Evolutionary conservation across 441 rosid species (phyloP), one percentile per base, ranked within the genome.

Genomic region (Populus hybrid): DNA sequence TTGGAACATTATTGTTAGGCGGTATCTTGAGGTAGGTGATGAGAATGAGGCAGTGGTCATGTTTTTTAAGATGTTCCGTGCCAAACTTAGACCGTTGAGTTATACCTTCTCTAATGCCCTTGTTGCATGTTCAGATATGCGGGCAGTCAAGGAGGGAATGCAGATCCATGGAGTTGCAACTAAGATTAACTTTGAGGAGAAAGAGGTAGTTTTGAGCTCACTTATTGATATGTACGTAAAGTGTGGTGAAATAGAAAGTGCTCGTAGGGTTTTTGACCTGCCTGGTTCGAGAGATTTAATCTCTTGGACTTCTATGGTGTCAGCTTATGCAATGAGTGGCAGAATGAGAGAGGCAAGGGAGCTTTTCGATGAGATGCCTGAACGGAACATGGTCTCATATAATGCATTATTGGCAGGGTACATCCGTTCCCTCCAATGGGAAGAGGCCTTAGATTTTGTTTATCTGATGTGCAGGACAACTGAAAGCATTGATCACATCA

Each of bases 1-100:
- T 4, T 94, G 99, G 97, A 91, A 94, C 79, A 93, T 92, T 77
- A 91, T 93, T n/a, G 85, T 93, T 38, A 84, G 99, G 74, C 80
- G 97, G 85, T 92, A 90, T 84, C 88, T 93, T 67, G 97, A 90
- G 82, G 85, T 84, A 46, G 97, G 94, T 18, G 80, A 76, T 79
- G 85, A 77, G 71, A 86, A 79, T 67, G 94, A 92, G 80, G 92
- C 94, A 0, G 82, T 93, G 42, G 63, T 42, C 30, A 83, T 94
- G 92, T 92, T 94, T 74, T 89, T 83, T 75, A 87, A 84, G 82
- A 87, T 90, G 91, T 76, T 89, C 7, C 73, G 77, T 82, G 77
- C 84, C 67, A 78, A 84, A 78, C 68, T 82, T 57, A 85, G 81
- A 59, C 97, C 97, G 9, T 76, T 92, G 87, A 90, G 81, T 74